Evolutionary conservation across 2,329 filamentous ascomycete species (phyloP).

Genomic region (Orbilia ellipsospora): DNA sequence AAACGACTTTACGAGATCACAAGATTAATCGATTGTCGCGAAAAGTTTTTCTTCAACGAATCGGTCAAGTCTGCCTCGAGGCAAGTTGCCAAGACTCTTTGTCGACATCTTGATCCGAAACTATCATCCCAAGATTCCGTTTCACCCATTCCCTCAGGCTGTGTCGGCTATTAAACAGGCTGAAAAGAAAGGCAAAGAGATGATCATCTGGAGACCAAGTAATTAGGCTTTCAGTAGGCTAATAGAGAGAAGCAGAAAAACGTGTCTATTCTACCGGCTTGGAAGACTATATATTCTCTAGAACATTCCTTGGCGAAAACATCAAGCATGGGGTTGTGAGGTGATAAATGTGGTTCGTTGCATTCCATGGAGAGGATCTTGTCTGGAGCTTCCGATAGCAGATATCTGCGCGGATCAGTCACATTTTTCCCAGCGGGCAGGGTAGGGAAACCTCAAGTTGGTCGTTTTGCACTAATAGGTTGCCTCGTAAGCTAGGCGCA

Average conservation of each 20-base stretch:
- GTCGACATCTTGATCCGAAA: not conserved
- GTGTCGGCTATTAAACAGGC: conserved; percentile 37
- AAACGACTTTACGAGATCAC: conserved; percentile 4
- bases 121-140: conserved; percentile 11
- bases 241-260: conserved; percentile 19
- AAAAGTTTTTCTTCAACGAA: no score
- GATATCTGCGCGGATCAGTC: no score
- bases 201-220: conserved; percentile 10
- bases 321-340: not conserved
- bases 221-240: conserved; percentile 10
- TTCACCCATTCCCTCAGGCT: conserved; percentile 22
- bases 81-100: not conserved
- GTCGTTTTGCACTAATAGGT: no score
- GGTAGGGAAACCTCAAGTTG: no score
- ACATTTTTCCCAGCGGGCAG: no score
- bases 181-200: conserved; percentile 23
- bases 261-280: conserved; percentile 47
- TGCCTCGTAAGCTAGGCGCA: no score
- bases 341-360: conserved; percentile 10
- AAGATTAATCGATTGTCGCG: not conserved
- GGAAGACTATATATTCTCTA: not conserved
- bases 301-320: conserved; percentile 6
- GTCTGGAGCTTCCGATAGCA: conserved; percentile 8
- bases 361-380: not conserved
- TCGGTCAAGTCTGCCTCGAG: not conserved